phyloP scores from a whole-genome alignment of 805 yeast genomes.

The Saccharomyces mikatae region DNA sequence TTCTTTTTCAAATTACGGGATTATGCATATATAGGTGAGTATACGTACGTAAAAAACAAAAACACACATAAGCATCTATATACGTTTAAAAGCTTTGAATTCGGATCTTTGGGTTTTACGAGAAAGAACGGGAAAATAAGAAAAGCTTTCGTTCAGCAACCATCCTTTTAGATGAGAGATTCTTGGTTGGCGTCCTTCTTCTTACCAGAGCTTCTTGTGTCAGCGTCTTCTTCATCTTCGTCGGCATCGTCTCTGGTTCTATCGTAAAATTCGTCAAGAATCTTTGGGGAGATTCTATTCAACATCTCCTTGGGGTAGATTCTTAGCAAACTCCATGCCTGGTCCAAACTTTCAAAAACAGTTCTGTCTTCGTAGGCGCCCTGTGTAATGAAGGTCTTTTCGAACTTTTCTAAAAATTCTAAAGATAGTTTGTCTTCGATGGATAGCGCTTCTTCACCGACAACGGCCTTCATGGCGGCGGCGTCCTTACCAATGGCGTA shows the following conservation, averaged over 20 bases:
- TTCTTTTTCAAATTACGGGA: background rate
- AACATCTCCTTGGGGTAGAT: constrained; percentile 98
- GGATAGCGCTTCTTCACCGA: constrained; percentile 98
- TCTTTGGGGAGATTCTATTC: constrained; percentile 97
- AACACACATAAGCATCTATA: background rate
- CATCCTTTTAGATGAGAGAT: constrained; percentile 18
- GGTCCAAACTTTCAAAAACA: constrained; percentile 89
- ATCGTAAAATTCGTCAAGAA: constrained; percentile 90
- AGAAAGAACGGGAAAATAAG: background rate
- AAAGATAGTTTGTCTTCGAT: constrained; percentile 95
- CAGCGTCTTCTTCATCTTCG: constrained; percentile 38
- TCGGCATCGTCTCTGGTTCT: constrained; percentile 66
- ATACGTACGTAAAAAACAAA: background rate
- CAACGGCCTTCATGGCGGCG: constrained; percentile 99
- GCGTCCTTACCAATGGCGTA: constrained; percentile 99
- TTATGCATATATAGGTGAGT: background rate
- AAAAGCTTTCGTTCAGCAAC: background rate
- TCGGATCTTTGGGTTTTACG: background rate
- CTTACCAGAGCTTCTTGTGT: constrained; percentile 21
- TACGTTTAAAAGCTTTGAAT: background rate
- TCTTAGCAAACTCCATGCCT: constrained; percentile 96
- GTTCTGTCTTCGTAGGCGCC: constrained; percentile 96
- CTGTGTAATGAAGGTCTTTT: constrained; percentile 88
- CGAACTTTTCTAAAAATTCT: constrained; percentile 96
- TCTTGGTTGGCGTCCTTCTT: constrained; percentile 11